Base-by-base conservation (phyloP, 495 filamentous ascomycete genomes). In the Xylaria bambusicola region DNA sequence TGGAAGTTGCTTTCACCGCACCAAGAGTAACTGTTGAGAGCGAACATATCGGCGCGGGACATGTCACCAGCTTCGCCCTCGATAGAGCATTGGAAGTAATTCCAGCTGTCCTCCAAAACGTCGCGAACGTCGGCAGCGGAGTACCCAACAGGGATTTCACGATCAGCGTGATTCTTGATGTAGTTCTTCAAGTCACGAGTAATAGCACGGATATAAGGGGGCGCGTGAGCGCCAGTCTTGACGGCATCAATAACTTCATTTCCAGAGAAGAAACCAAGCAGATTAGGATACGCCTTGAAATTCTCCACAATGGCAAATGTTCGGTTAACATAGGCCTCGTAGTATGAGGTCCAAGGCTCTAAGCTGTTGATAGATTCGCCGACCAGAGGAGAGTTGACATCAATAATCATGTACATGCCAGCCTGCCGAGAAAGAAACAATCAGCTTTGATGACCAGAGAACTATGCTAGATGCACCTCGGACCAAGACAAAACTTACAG, bases 11-110 rank as follows among this genome's bases (percentile, higher is more conserved):
- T 87, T 40, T 86, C 77, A 44, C 91, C 92, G 66, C 93, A 98
- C 93, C 93, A 98, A 38, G 88, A 90, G 82, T 98, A 97, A 56
- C 86, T 90, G 84, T 98, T 98, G 58, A 98, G 80, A 47, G 92
- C 93, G 67, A 97, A 96, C 76, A 97, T 84, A 70, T 97, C 93
- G 50, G 84, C 83, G 18, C 82, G 80, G 38, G 89, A 91, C 61
- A 74, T 69, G 69, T 90, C 84, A 45, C 77, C 76, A 31, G 78
- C 77, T 26, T 86, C 77, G 60, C 90, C 88, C 53, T 83, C 71
- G 29, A 88, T 80, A n/a, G 82, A 72, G 76, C 93, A 98, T 67
- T 89, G 84, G 66, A 97, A 82, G 77, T 96, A 98, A 70, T 86
- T 83, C 78, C 82, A 90, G 56, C 85, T 89, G 66, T 96, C 91